Conservation (phyloP, 805 yeast species). For the Hanseniaspora meyeri region DNA sequence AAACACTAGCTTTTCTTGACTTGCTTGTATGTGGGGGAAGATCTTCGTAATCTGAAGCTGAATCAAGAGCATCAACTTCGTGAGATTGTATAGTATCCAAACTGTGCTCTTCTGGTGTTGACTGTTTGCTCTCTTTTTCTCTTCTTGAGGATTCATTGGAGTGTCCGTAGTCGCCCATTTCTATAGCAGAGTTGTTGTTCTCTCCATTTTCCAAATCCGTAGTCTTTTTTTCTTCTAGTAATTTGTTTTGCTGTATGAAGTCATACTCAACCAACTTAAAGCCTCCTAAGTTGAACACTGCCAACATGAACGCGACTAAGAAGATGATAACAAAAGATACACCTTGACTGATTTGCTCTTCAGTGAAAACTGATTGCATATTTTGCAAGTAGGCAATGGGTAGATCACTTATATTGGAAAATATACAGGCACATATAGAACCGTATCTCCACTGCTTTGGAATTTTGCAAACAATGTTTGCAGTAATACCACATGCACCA, state of each 20-base stretch:
- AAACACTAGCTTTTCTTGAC: not conserved
- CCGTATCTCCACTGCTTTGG: conserved; percentile 68
- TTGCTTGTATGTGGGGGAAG: not conserved
- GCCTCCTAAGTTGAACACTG: conserved; percentile 67
- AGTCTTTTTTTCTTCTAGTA: conserved; percentile 21
- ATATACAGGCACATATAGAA: conserved; percentile 51
- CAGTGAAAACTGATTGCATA: conserved; percentile 45
- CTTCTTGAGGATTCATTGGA: not conserved
- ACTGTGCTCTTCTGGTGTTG: conserved; percentile 5
- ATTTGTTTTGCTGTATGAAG: conserved; percentile 28
- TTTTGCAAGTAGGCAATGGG: conserved; percentile 70
- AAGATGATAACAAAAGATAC: conserved; percentile 75
- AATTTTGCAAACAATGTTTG: conserved; percentile 29
- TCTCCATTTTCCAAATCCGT: conserved; percentile 16
- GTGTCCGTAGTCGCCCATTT: not conserved
- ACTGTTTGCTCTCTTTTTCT: not conserved
- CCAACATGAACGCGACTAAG: conserved; percentile 50
- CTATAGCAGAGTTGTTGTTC: conserved; percentile 14
- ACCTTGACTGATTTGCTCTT: conserved; percentile 56
- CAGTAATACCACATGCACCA: conserved; percentile 32
- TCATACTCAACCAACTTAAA: conserved; percentile 60
- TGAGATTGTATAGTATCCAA: conserved; percentile 1
- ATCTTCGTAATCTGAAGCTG: not conserved
- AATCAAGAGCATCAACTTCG: not conserved
- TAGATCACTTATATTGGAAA: conserved; percentile 64